Evolutionary conservation across 2,329 filamentous ascomycete genomes (phyloP), one percentile per base, ranked within the genome.

Genomic region (Colletotrichum australisinense): DNA sequence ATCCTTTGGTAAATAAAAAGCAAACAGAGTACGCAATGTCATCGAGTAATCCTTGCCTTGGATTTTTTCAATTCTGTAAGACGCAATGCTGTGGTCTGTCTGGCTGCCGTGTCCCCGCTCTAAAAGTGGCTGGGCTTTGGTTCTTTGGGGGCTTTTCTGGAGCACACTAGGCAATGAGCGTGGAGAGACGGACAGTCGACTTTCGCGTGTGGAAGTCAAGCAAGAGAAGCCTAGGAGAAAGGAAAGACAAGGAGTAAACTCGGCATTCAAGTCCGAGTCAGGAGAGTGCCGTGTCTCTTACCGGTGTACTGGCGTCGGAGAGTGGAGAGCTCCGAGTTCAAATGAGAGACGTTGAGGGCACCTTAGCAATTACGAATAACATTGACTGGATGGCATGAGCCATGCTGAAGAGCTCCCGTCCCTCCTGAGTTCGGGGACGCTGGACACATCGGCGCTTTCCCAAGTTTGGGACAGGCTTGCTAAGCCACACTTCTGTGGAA

Each of bases 361-460:
- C 42, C 42, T 49, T 9, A 49, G 24, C 22, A 64, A 59, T 26
- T 14, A 28, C 26, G 11, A 11, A 56, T 42, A n/a, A 14, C 16
- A 30, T 32, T 42, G 30, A n/a, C 57, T 26, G 32, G 32, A 60
- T 56, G 53, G 22, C 38, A 42, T 42, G 38, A 42, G 38, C 38
- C 38, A 16, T 16, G 38, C 14, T 19, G 56, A 69, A 22, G 53
- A 73, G 32, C 55, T 70, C 26, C 32, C 32, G 32, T 35, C 32
- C 42, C 42, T 42, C 38, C 42, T 22, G 42, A 49, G 19, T 59
- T 72, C 58, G 65, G 53, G 60, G 60, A 49, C 35, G 60, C 56
- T 49, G 71, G 67, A 73, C 67, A 71, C 52, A 73, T 73, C 62
- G 71, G 71, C 59, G 66, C 66, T 59, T 55, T 59, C 32, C 60